phyloP scores from a whole-genome alignment of 2,329 filamentous ascomycete species.

The Talaromyces sp. region DNA sequence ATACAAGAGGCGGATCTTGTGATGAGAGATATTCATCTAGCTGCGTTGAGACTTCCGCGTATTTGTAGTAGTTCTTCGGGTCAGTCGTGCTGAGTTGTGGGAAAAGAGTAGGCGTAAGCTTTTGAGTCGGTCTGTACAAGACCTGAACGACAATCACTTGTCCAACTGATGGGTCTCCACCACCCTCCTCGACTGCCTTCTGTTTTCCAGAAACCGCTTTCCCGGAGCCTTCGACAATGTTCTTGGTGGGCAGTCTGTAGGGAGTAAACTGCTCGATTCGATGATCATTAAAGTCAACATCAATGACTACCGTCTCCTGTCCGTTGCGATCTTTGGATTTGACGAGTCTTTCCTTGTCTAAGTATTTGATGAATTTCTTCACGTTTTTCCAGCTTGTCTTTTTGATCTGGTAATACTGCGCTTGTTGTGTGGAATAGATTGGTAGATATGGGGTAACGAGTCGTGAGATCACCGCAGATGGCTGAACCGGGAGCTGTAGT shows the following conservation, averaged over 20 bases:
- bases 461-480: conserved; percentile 61
- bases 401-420: conserved; percentile 62
- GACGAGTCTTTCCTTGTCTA: conserved; percentile 62
- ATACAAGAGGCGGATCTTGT: conserved; percentile 53
- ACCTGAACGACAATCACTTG: conserved; percentile 49
- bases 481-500: conserved; percentile 60
- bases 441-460: conserved; percentile 66
- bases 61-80: conserved; percentile 56
- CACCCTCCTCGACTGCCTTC: conserved; percentile 25
- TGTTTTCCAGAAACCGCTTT: conserved; percentile 31
- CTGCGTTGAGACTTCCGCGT: conserved; percentile 56
- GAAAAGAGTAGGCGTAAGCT: conserved; percentile 56
- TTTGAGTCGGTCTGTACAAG: conserved; percentile 56
- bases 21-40: conserved; percentile 58
- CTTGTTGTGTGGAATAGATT: conserved; percentile 53
- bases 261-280: conserved; percentile 57
- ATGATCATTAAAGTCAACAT: conserved; percentile 61
- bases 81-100: conserved; percentile 46
- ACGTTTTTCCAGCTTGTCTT: conserved; percentile 69
- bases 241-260: conserved; percentile 61
- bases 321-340: conserved; percentile 64
- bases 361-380: conserved; percentile 65
- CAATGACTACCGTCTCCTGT: conserved; percentile 61
- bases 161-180: conserved; percentile 41
- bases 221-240: conserved; percentile 43